These are phyloP conservation scores for Colletotrichum tanaceti DNA, from an alignment of 2,329 filamentous ascomycete genomes.

Conservation along the genomic window DNA sequence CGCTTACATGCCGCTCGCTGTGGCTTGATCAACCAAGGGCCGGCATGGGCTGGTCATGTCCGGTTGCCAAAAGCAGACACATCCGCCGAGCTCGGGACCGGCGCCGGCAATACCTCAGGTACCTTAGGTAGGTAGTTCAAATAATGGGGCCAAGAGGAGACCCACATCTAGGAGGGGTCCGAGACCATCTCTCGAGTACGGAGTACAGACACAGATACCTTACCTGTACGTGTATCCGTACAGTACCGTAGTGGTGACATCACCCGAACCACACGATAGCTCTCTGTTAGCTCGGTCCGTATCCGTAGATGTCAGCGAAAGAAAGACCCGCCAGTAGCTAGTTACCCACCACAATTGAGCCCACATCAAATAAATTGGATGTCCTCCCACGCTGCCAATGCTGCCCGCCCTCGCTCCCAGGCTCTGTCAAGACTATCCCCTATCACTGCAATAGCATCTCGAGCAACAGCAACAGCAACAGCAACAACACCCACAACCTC, in stretches of 20 bases:
- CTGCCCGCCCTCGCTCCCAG: conserved; percentile 31
- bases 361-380: conserved; percentile 17
- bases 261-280: conserved; percentile 8
- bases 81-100: conserved; percentile 14
- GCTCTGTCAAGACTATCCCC: conserved; percentile 16
- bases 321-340: conserved; percentile 5
- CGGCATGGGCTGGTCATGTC: neutral
- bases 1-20: neutral
- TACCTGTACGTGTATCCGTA: too few species aligned
- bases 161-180: neutral
- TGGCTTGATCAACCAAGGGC: neutral
- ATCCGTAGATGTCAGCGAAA: conserved; percentile 22
- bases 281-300: conserved; percentile 6
- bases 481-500: conserved; percentile 11
- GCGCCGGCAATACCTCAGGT: conserved; percentile 23
- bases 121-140: too few species aligned
- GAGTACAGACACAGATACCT: too few species aligned
- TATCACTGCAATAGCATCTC: conserved; percentile 13
- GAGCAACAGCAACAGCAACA: conserved; percentile 13
- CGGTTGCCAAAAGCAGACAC: neutral
- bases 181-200: conserved; percentile 5
- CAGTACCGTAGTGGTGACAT: conserved; percentile 30
- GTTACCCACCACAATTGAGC: conserved; percentile 8
- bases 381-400: conserved; percentile 24
- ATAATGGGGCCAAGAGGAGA: neutral